A percentile compares a stretch with the other conserved stretches of the same genome.
phyloP scores from a whole-genome alignment of 495 filamentous ascomycete genomes.

The Penicillium argentinense region DNA sequence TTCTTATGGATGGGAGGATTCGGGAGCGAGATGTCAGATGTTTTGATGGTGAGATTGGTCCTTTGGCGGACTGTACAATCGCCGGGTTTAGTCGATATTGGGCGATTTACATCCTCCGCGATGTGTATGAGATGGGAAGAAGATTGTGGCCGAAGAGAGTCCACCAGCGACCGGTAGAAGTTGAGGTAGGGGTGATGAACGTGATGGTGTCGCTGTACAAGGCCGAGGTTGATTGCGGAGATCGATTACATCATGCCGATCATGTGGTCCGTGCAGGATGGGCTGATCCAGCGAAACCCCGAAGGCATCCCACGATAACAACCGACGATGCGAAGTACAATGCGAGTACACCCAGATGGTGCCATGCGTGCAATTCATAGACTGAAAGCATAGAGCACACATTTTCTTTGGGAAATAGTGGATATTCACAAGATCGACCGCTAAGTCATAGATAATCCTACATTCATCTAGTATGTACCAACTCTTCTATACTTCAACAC shows the following conservation, averaged over 20 bases:
- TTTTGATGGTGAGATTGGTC: neutral
- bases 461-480: too few relatives aligned
- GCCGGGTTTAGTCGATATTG: neutral
- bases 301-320: neutral
- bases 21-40: slow-evolving; percentile 5
- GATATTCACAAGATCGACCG: too few relatives aligned
- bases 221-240: slow-evolving; percentile 22
- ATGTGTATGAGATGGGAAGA: neutral
- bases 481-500: too few relatives aligned
- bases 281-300: neutral
- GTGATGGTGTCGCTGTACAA: slow-evolving; percentile 14
- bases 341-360: too few relatives aligned
- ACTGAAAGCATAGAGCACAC: too few relatives aligned
- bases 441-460: too few relatives aligned
- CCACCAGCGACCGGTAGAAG: neutral
- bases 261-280: slow-evolving; percentile 20
- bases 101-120: neutral
- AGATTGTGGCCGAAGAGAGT: neutral
- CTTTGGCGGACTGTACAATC: neutral
- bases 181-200: slow-evolving; percentile 11
- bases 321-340: too few relatives aligned
- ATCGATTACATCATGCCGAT: slow-evolving; percentile 34
- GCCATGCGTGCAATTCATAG: neutral
- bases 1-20: neutral
- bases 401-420: too few relatives aligned